Percentiles rank a stretch among this genome's conserved stretches.
Conservation (phyloP, 495 filamentous ascomycete species). For the Penicillium robsamsonii region DNA sequence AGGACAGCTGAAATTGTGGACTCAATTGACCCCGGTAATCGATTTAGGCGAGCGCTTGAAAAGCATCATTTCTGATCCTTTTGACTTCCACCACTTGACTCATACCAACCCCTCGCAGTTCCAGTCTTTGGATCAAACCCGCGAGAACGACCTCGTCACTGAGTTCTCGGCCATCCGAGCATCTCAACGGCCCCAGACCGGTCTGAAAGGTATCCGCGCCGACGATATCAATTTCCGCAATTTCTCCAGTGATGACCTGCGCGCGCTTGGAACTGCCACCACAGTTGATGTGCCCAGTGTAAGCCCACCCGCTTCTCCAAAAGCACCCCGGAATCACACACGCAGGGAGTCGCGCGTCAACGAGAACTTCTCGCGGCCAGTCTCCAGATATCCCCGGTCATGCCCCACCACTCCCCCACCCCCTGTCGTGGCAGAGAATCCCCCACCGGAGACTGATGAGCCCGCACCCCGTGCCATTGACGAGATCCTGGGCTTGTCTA, state of each 20-base stretch:
- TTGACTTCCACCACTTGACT: constrained; percentile 84
- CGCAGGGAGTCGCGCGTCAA: constrained; percentile 36
- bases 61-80: constrained; percentile 73
- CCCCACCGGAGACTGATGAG: constrained; percentile 37
- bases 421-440: constrained; percentile 30
- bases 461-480: constrained; percentile 45
- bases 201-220: constrained; percentile 60
- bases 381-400: constrained; percentile 33
- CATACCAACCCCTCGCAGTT: constrained; percentile 69
- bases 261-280: constrained; percentile 22
- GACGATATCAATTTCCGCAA: constrained; percentile 63
- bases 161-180: constrained; percentile 67
- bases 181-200: constrained; percentile 60
- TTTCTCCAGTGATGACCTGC: constrained; percentile 56
- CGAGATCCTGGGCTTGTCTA: constrained; percentile 40
- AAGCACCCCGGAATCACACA: constrained; percentile 19
- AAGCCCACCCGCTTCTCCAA: constrained; percentile 28
- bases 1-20: neutral
- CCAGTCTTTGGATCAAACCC: constrained; percentile 53
- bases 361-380: constrained; percentile 54
- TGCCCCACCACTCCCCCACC: constrained; percentile 33
- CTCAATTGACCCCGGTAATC: constrained; percentile 8
- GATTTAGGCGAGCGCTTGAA: constrained; percentile 39
- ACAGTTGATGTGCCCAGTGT: constrained; percentile 25
- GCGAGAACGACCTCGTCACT: constrained; percentile 60